Base-by-base conservation (phyloP, 345 rosid genomes). In the Fremontodendron californicum region DNA sequence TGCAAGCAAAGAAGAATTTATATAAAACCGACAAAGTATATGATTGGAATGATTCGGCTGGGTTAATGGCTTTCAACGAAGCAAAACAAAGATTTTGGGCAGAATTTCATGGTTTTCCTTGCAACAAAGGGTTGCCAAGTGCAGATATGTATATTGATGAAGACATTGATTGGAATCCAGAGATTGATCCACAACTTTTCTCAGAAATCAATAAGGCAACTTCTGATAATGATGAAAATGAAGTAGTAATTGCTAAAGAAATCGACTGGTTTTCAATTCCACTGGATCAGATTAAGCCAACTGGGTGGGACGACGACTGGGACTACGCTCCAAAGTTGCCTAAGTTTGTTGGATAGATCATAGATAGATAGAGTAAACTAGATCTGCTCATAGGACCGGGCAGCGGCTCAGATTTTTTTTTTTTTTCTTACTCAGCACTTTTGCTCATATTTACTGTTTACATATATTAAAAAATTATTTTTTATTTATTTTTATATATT, bases 1-100 rank as follows among this genome's bases (percentile, higher is more conserved):
- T 68, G 18, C 1, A 46, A 45, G 39, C 73, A 8, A 69, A 46
- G 2, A 16, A 8, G 5, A 45, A 27, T 27, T 0, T 46, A 15
- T 8, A 27, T 15, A 3, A 27, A 25, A 69, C n/a, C 7, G 39
- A 69, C 2, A 69, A 45, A 27, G 73, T 69, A 6, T 46, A 23
- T 13, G 73, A 15, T 1, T 69, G 73, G 55, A 9, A 69, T 15
- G 55, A 69, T 46, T 69, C 73, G 7, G 57, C 39, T 25, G 27
- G 21, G 13, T 15, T 25, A 27, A 15, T 0, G 35, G 57, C 40
- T 45, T 69, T 69, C 23, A 9, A 15, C 1, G 23, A 45, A 25
- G 55, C 57, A 57, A 69, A 69, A 69, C 57, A 69, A 7, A 46
- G 73, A 46, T 69, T 45, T 23, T 69, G 39, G 37, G 57, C 33